Conservation (phyloP, 2,329 filamentous ascomycete genomes). For the Alternaria burnsii region DNA sequence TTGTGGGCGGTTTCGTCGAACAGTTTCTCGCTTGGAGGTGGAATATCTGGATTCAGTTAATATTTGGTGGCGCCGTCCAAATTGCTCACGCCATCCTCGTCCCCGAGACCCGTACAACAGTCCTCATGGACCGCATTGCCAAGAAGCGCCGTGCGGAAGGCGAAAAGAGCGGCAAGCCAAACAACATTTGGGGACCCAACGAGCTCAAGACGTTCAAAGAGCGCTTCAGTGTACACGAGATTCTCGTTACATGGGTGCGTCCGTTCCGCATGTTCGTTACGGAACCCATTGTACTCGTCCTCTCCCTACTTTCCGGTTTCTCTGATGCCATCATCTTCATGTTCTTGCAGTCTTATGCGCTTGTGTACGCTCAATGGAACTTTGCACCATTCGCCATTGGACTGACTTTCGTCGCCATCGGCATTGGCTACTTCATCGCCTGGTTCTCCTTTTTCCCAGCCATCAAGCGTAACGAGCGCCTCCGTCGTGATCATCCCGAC, state of each 20-base stretch:
- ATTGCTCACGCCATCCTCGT: slow-evolving; percentile 73
- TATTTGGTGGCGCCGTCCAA: slow-evolving; percentile 77
- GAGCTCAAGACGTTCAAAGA: slow-evolving; percentile 63
- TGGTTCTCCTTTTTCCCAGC: slow-evolving; percentile 68
- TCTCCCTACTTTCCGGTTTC: slow-evolving; percentile 78
- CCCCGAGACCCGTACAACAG: slow-evolving; percentile 78
- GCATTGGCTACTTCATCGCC: slow-evolving; percentile 70
- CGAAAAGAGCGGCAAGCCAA: slow-evolving; percentile 64
- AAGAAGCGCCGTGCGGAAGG: slow-evolving; percentile 74
- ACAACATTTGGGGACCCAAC: slow-evolving; percentile 76
- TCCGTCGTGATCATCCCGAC: slow-evolving; percentile 39
- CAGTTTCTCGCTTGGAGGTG: slow-evolving; percentile 75
- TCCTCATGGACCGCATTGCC: slow-evolving; percentile 81
- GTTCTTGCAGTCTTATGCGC: slow-evolving; percentile 74
- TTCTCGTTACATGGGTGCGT: slow-evolving; percentile 60
- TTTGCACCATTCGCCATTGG: slow-evolving; percentile 68
- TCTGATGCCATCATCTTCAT: slow-evolving; percentile 81
- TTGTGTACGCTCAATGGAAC: slow-evolving; percentile 74
- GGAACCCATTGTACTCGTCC: slow-evolving; percentile 75
- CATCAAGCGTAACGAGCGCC: slow-evolving; percentile 52
- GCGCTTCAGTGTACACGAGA: slow-evolving; percentile 50
- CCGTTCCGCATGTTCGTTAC: slow-evolving; percentile 79
- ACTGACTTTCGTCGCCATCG: slow-evolving; percentile 67
- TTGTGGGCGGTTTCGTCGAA: slow-evolving; percentile 80
- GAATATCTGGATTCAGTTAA: slow-evolving; percentile 87